Conservation (phyloP, 2,329 filamentous ascomycete species). For the Fusarium fujikuroi region DNA sequence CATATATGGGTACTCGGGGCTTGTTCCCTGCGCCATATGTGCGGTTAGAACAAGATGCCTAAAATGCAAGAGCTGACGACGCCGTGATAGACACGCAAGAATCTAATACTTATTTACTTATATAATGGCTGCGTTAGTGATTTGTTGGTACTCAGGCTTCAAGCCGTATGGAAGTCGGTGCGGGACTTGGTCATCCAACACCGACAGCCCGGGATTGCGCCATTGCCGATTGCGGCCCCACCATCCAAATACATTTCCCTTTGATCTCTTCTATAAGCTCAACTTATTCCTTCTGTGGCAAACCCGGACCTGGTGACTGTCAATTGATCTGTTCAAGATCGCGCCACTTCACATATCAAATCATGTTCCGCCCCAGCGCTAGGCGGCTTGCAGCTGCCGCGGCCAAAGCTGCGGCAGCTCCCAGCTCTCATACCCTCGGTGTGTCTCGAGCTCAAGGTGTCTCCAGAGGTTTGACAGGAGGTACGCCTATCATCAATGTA, state of each 20-base stretch:
- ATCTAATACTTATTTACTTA: background rate
- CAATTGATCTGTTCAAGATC: constrained; percentile 29
- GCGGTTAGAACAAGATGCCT: constrained; percentile 53
- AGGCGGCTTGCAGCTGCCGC: constrained; percentile 72
- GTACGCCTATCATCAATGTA: constrained; percentile 58
- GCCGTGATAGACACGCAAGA: background rate
- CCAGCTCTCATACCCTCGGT: constrained; percentile 71
- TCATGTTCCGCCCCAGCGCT: constrained; percentile 76
- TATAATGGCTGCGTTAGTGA: background rate
- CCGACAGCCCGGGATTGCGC: constrained; percentile 46
- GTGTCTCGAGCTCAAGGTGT: constrained; percentile 84
- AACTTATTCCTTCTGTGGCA: constrained; percentile 9
- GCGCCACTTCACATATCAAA: background rate
- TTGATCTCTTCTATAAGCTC: constrained; percentile 19
- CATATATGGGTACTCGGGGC: constrained; percentile 82
- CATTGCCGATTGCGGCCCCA: constrained; percentile 47
- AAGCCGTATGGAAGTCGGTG: constrained; percentile 40
- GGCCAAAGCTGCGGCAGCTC: constrained; percentile 54
- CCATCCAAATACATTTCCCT: constrained; percentile 29
- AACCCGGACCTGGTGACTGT: background rate
- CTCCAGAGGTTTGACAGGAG: constrained; percentile 82
- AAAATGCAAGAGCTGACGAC: background rate
- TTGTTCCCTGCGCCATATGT: constrained; percentile 86
- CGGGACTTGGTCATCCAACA: constrained; percentile 18
- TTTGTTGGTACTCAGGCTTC: background rate